These are phyloP conservation scores for Macrolepiota albuminosa DNA, from an alignment of 768 basidiomycete genomes.

Conservation along the genomic window DNA sequence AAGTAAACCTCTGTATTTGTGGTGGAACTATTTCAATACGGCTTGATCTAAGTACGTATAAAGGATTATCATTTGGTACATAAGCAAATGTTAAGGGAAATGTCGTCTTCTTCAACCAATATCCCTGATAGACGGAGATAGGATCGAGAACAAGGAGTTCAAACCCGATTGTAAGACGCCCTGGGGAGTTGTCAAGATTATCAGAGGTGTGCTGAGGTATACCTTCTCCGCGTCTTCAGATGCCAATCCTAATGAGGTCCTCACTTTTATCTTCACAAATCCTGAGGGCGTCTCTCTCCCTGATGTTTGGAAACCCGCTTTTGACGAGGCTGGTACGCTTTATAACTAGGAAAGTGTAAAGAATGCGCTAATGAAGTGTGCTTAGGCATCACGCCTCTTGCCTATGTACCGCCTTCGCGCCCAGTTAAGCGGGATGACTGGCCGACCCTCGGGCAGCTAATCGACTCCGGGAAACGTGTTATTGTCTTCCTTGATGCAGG, in stretches of 20 bases:
- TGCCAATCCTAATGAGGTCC: slow-evolving; percentile 59
- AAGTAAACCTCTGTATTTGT: no score
- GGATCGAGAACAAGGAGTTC: neutral
- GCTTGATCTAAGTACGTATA: no score
- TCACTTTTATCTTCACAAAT: slow-evolving; percentile 65
- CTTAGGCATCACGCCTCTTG: slow-evolving; percentile 36
- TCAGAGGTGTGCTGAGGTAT: neutral
- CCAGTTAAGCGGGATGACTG: slow-evolving; percentile 44
- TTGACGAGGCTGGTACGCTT: slow-evolving; percentile 40
- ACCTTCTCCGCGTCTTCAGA: slow-evolving; percentile 12
- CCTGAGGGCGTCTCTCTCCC: slow-evolving; percentile 48
- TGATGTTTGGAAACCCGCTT: slow-evolving; percentile 47
- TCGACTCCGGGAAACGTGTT: slow-evolving; percentile 51
- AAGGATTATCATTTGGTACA: no score
- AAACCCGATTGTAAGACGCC: neutral
- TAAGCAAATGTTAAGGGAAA: no score
- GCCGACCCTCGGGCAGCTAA: slow-evolving; percentile 59
- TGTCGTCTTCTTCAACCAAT: neutral
- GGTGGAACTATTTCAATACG: no score
- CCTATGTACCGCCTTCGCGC: slow-evolving; percentile 46
- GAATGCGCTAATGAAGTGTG: neutral
- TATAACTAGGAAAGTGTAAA: neutral
- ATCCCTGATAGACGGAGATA: neutral
- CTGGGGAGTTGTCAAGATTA: neutral
- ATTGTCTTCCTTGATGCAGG: slow-evolving; percentile 11